Evolutionary conservation across 768 basidiomycete genomes (phyloP).

Genomic region (Pleurotus giganteus): DNA sequence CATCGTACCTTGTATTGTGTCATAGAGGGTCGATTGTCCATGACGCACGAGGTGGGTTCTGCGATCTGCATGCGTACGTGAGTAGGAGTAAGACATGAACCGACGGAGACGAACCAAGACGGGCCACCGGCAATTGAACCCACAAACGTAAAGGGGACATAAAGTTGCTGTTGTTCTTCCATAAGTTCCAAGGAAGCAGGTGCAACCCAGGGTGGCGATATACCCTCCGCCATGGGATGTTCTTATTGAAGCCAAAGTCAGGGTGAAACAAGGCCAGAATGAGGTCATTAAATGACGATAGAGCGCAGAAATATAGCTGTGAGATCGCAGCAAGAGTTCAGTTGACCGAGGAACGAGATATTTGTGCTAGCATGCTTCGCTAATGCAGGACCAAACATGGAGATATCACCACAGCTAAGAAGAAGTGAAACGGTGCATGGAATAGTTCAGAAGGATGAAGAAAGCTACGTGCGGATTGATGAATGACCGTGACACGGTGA

Average conservation of each 20-base stretch:
- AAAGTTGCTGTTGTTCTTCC: slow-evolving; percentile 72
- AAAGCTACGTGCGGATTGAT: slow-evolving; percentile 66
- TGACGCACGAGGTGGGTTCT: slow-evolving; percentile 72
- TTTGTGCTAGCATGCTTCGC: slow-evolving; percentile 50
- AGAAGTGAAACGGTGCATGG: neutral
- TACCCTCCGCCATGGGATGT: slow-evolving; percentile 85
- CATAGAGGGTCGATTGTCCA: slow-evolving; percentile 75
- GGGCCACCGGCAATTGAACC: slow-evolving; percentile 82
- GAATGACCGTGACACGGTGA: slow-evolving; percentile 72
- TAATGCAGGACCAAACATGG: neutral
- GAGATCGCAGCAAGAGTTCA: slow-evolving; percentile 80
- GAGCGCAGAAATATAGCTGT: slow-evolving; percentile 77
- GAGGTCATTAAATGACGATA: slow-evolving; percentile 44
- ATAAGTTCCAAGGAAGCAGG: slow-evolving; percentile 77
- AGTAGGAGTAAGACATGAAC: neutral
- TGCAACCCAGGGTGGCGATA: slow-evolving; percentile 74
- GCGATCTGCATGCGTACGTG: slow-evolving; percentile 41
- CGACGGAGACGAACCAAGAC: slow-evolving; percentile 34
- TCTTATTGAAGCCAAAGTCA: slow-evolving; percentile 34
- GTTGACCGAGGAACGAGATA: slow-evolving; percentile 81
- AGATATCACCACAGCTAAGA: slow-evolving; percentile 17
- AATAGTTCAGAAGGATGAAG: neutral
- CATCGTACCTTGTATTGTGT: slow-evolving; percentile 43
- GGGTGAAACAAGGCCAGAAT: neutral
- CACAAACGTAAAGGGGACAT: slow-evolving; percentile 78